Conservation (phyloP, 306 rosid genomes). For the Amphicarpaea edgeworthii region DNA sequence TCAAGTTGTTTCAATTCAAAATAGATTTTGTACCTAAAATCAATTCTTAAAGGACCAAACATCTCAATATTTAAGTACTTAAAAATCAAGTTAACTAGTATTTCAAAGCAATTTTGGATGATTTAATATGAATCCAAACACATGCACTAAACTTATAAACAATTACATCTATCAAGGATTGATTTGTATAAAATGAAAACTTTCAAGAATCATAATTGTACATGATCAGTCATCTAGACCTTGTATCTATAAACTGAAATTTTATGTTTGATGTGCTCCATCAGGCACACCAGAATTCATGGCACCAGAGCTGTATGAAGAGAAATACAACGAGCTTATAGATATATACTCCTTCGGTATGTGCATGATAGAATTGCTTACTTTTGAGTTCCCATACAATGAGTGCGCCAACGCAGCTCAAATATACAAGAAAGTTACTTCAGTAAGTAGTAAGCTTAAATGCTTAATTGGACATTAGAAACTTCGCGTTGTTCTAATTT, state of each 20-base stretch:
- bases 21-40: too few species aligned
- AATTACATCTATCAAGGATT: not conserved
- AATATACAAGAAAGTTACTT: slow-evolving; percentile 93
- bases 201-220: not conserved
- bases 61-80: too few species aligned
- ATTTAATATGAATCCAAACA: not conserved
- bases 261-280: not conserved
- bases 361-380: slow-evolving; percentile 91
- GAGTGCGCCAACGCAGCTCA: slow-evolving; percentile 96
- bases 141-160: not conserved
- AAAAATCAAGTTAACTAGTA: too few species aligned
- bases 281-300: slow-evolving; percentile 96
- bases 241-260: not conserved
- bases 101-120: too few species aligned
- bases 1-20: too few species aligned
- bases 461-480: not conserved
- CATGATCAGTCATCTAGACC: not conserved
- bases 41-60: too few species aligned
- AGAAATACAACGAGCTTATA: slow-evolving; percentile 80
- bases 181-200: not conserved
- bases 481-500: not conserved
- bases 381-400: slow-evolving; percentile 82
- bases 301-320: slow-evolving; percentile 98
- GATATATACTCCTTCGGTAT: slow-evolving; percentile 91
- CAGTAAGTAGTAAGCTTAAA: slow-evolving; percentile 52